A percentile compares a stretch with the other conserved stretches of the same genome.
Evolutionary conservation across 1,284 basidiomycete species (phyloP).

Genomic region (Golubevia pallescens): DNA sequence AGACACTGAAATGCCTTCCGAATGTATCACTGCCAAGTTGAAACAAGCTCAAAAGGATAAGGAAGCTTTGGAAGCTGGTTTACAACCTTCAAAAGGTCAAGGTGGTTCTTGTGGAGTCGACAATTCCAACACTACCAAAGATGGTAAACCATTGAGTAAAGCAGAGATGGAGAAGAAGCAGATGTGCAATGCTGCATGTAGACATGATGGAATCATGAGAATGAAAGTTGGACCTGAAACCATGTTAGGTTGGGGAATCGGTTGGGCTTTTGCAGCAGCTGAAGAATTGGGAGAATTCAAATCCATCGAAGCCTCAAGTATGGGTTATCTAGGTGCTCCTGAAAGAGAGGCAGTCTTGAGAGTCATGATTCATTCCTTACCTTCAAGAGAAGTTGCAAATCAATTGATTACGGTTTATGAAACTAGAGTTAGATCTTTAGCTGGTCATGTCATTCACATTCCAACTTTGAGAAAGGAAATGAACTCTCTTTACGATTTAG

Average conservation of each 20-base stretch:
- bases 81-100: neutral
- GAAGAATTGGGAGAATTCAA: constrained; percentile 28
- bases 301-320: constrained; percentile 15
- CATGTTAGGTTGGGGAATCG: constrained; percentile 56
- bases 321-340: constrained; percentile 20
- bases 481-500: constrained; percentile 44
- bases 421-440: constrained; percentile 32
- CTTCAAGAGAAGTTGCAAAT: constrained; percentile 32
- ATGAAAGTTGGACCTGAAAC: constrained; percentile 48
- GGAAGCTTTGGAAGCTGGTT: neutral
- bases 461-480: constrained; percentile 31
- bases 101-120: neutral
- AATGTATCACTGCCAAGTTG: neutral
- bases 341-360: constrained; percentile 54
- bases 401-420: constrained; percentile 50
- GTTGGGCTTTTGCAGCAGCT: constrained; percentile 53
- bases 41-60: neutral
- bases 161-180: constrained; percentile 9
- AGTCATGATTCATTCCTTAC: constrained; percentile 42
- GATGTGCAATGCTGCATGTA: constrained; percentile 12
- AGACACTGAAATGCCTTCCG: neutral
- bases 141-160: neutral
- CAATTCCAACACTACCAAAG: neutral
- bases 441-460: constrained; percentile 39
- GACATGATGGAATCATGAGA: constrained; percentile 21